Evolutionary conservation across 1,139 yeast genomes (phyloP), one percentile per base, ranked within the genome.

Genomic region (Geotrichum cucujoidarum): DNA sequence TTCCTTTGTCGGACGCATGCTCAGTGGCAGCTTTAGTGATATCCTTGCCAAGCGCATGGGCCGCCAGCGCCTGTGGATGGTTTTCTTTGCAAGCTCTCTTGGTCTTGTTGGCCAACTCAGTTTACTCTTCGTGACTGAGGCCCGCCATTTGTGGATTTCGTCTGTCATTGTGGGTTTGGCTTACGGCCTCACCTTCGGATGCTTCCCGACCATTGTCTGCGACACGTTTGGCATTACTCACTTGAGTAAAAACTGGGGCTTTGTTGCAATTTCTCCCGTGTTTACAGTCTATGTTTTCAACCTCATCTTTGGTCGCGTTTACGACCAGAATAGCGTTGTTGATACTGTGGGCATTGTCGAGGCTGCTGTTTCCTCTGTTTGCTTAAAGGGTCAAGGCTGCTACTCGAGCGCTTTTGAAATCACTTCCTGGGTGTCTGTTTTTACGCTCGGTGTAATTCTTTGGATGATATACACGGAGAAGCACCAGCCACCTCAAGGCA

Each of bases 241-340:
- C 22, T 85, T 83, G 62, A 81, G 88, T 44, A 81, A 87, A 27
- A 74, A 85, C 31, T 86, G 95, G 94, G 90, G 95, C 0, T 63
- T 81, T 40, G 70, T 80, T 5, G 59, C 65, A 30, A 52, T 60
- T 21, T 56, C 68, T 17, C 70, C 70, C 22, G 64, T 67, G 21
- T 51, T 61, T n/a, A 57, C 65, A n/a, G 58, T 68, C 21, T 67
- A 67, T 45, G 34, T 61, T 24, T 63, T 64, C 45, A 65, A 65
- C 33, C 45, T 57, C 25, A 49, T 67, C 43, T 67, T 67, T 55
- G 71, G 71, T 33, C 53, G 54, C 27, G 56, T 66, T 45, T 66
- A 61, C 46, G 70, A 66, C 51, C 34, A 58, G 29, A 58, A 65
- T 49, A 53, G 63, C 16, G 34, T 50, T 2, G 42, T 25, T 55